These are phyloP conservation scores for Picea abies DNA, from an alignment of 83 land plant genomes.

Conservation along the genomic window DNA sequence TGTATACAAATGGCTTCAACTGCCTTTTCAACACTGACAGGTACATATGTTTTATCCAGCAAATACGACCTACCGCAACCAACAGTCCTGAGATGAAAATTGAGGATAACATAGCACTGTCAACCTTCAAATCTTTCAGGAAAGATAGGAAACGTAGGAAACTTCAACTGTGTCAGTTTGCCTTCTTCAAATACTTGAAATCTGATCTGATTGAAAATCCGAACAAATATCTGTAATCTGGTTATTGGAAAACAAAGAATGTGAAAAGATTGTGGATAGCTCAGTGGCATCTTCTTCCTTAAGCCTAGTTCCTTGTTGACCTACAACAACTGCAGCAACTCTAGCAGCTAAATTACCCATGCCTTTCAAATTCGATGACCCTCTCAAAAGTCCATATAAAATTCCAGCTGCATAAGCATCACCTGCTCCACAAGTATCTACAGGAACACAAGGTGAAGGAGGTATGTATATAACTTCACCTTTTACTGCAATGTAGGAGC, in stretches of 20 bases:
- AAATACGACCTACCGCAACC: background rate
- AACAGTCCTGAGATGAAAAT: background rate
- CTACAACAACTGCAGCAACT: conserved; percentile 89
- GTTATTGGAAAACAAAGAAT: conserved; percentile 27
- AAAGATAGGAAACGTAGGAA: background rate
- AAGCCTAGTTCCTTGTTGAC: conserved; percentile 94
- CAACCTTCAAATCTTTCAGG: background rate
- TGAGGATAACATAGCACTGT: background rate
- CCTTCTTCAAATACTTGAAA: conserved; percentile 31
- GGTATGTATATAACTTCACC: conserved; percentile 88
- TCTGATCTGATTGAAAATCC: conserved; percentile 46
- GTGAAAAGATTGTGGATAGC: conserved; percentile 43
- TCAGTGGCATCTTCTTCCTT: conserved; percentile 65
- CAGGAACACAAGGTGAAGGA: conserved; percentile 79
- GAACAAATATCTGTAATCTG: conserved; percentile 23
- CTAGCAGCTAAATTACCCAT: conserved; percentile 82
- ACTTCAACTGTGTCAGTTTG: background rate
- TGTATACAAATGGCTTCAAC: background rate
- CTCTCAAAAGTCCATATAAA: conserved; percentile 74
- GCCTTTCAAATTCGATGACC: conserved; percentile 75
- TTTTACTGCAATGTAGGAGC: conserved; percentile 85
- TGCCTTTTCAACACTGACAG: background rate
- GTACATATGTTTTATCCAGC: background rate
- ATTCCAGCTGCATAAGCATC: conserved; percentile 98
- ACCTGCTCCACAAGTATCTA: conserved; percentile 96